These are phyloP conservation scores for Chamaenerion angustifolium DNA, from an alignment of 345 rosid species.

Conservation along the genomic window DNA sequence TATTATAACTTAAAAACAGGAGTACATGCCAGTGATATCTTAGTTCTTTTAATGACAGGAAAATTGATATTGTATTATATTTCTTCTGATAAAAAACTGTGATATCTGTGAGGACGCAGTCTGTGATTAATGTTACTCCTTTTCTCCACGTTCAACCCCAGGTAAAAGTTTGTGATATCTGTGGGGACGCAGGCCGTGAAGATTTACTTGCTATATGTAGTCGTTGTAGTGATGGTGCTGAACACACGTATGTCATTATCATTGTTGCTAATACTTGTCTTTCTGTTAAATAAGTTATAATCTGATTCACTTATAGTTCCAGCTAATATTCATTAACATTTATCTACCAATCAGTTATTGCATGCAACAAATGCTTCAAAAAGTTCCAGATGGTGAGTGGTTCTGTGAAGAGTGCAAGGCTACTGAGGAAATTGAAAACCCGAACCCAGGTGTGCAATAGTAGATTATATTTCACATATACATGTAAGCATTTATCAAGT, in stretches of 20 bases:
- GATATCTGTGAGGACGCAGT: not conserved
- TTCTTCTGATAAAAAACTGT: not conserved
- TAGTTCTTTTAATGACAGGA: conserved; percentile 1
- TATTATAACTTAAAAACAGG: conserved; percentile 2
- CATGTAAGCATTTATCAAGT: not conserved
- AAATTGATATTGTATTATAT: not conserved
- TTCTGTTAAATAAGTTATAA: not conserved
- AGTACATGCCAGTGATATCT: conserved; percentile 4
- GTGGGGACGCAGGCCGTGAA: conserved; percentile 99
- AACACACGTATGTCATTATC: conserved; percentile 75
- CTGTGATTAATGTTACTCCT: conserved; percentile 3
- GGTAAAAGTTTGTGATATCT: conserved; percentile 99
- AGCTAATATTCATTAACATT: not conserved
- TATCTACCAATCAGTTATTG: conserved; percentile 55
- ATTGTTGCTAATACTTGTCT: not conserved
- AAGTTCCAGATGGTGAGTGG: conserved; percentile 89
- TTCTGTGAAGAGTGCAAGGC: conserved; percentile 92
- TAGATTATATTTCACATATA: too few species aligned
- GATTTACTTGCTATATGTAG: conserved; percentile 90
- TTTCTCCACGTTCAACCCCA: conserved; percentile 21
- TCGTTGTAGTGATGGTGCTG: conserved; percentile 92
- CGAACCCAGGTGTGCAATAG: conserved; percentile 40
- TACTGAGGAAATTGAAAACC: conserved; percentile 54
- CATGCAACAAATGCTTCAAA: conserved; percentile 78
- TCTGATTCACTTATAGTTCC: not conserved